Conservation (phyloP, 2,329 filamentous ascomycete species). For the Tolypocladium sp. region DNA sequence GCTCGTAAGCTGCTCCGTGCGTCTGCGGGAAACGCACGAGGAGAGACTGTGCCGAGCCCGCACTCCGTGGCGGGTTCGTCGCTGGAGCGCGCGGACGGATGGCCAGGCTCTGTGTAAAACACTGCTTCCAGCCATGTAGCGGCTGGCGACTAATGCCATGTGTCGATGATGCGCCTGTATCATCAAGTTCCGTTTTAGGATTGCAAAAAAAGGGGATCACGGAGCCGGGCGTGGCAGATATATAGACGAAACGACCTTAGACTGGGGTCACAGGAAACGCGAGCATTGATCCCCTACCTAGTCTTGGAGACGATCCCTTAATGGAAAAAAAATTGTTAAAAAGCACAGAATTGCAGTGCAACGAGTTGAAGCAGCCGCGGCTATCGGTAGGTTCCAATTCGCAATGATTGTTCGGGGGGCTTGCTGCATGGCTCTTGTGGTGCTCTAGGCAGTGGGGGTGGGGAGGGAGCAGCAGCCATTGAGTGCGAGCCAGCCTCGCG, state of each 20-base stretch:
- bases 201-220: not conserved
- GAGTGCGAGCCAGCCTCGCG: not conserved
- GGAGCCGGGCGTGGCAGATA: not conserved
- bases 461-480: not conserved
- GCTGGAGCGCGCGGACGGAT: not conserved
- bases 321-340: constrained; percentile 1
- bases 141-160: not conserved
- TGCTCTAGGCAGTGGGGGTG: not conserved
- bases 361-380: not conserved
- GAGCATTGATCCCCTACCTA: not conserved
- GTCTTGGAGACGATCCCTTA: constrained; percentile 4
- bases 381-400: not conserved
- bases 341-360: not conserved
- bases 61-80: not conserved
- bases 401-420: not conserved
- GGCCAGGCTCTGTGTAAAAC: not conserved
- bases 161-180: not conserved
- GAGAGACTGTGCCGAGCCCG: not conserved
- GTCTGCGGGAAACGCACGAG: not conserved
- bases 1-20: constrained; percentile 23
- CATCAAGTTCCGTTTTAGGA: not conserved
- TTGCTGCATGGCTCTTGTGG: not conserved
- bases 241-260: not conserved
- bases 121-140: not conserved
- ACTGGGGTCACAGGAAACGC: not conserved